These are phyloP conservation scores for Ogataea paradorogensis DNA, from an alignment of 805 yeast genomes.

Conservation along the genomic window DNA sequence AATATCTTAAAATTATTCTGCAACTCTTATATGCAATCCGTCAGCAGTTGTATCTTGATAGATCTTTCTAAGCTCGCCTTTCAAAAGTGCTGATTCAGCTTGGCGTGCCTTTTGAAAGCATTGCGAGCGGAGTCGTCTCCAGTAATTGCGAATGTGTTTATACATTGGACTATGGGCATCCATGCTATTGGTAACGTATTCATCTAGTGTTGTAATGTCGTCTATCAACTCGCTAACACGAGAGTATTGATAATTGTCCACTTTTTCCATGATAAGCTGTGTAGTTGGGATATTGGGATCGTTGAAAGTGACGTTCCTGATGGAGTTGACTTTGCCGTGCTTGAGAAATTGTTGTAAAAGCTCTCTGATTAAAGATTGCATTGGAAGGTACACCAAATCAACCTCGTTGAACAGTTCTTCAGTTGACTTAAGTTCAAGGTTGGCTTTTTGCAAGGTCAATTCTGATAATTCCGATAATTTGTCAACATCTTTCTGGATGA, in stretches of 20 bases:
- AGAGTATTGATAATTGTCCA: constrained; percentile 27
- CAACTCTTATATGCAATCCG: constrained; percentile 13
- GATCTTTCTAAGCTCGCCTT: constrained; percentile 7
- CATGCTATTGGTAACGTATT: constrained; percentile 13
- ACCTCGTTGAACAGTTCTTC: constrained; percentile 27
- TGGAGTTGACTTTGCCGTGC: constrained; percentile 26
- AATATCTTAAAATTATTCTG: constrained; percentile 4
- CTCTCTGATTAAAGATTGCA: constrained; percentile 21
- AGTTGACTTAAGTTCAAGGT: constrained; percentile 13
- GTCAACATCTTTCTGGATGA: constrained; percentile 39
- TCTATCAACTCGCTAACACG: constrained; percentile 27
- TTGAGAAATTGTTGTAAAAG: constrained; percentile 19
- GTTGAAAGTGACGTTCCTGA: constrained; percentile 1
- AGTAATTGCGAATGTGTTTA: constrained; percentile 17
- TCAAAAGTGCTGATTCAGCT: constrained; percentile 11
- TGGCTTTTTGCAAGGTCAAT: constrained; percentile 35
- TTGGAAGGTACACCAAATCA: constrained; percentile 33
- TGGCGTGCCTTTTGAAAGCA: constrained; percentile 7
- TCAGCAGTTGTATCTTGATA: constrained; percentile 6
- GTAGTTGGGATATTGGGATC: constrained; percentile 19
- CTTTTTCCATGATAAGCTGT: constrained; percentile 27
- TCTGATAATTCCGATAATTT: constrained; percentile 38
- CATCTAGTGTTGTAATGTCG: constrained; percentile 33
- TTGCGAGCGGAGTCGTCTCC: constrained; percentile 16
- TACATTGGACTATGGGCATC: constrained; percentile 14